These are phyloP conservation scores for Collybia mongolica DNA, from an alignment of 768 basidiomycete genomes.

Conservation along the genomic window DNA sequence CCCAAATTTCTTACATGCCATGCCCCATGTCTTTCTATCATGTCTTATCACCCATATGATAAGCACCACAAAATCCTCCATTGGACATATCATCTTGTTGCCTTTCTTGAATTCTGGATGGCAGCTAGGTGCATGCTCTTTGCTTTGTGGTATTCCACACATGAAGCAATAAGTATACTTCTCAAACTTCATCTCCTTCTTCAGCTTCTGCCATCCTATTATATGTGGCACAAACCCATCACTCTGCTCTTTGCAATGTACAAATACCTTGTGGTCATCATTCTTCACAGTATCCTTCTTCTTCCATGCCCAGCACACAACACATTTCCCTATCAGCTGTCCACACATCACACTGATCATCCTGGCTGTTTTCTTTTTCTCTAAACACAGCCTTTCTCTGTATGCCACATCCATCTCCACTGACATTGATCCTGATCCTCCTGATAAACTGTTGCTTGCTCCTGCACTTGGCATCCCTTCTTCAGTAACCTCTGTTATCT, in stretches of 20 bases:
- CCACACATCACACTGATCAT: background rate
- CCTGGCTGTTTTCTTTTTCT: background rate
- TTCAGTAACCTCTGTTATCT: no score
- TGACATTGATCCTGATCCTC: background rate
- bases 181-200: background rate
- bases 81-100: background rate
- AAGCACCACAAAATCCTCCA: background rate
- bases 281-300: background rate
- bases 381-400: background rate
- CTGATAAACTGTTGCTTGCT: no score
- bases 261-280: background rate
- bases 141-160: background rate
- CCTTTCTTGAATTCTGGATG: background rate
- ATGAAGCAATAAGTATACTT: background rate
- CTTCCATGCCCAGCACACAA: background rate
- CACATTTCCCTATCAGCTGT: background rate
- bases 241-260: background rate
- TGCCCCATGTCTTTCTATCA: background rate
- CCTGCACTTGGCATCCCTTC: no score
- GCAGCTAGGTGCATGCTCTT: background rate
- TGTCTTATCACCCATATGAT: background rate
- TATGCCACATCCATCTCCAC: background rate
- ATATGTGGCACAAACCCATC: background rate
- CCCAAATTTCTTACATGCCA: no score
- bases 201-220: background rate